Base-by-base conservation (phyloP, 192 early-diverging fungal species). In the Gonapodya sp. region DNA sequence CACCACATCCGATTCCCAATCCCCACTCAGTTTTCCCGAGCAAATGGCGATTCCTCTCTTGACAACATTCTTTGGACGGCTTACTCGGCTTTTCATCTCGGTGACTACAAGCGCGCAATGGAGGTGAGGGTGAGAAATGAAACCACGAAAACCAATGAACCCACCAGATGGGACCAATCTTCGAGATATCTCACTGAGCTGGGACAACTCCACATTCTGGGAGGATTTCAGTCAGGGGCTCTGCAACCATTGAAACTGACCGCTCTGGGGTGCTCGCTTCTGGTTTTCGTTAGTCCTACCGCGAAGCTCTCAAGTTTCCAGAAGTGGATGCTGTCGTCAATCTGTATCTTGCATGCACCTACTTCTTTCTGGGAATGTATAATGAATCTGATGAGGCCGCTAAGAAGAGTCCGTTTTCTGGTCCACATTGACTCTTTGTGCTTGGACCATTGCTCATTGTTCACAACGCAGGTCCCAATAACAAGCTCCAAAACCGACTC, bases 351-450 rank as follows among this genome's bases (percentile, higher is more conserved):
- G 87, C 82, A 8, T 90, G 89, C 79, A 88, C 86, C 81, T 88
- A 89, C 77, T 91, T 91, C 73, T 91, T 88, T 77, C 81, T 91
- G 64, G 90, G 90, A 31, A 85, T 89, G 88, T 91, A 91, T 80
- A 84, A 87, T 36, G 90, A 91, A 78, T 86, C 90, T 24, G 90
- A 91, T 80, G 89, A 90, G 35, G 85, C 82, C 31, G 90, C 90
- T 2, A 85, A 90, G 85, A 84, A 86, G 78, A 88, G 89, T 86
- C 18, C 1, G 35, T n/a, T n/a, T n/a, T n/a, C n/a, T n/a, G n/a
- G n/a, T n/a, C n/a, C n/a, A n/a, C n/a, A n/a, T n/a, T n/a, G n/a
- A 24, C 73, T 79, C n/a, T 35, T 37, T 18, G 34, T 16, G 31
- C 30, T 1, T 86, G 30, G 36, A 82, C 18, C 74, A 82, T 84